Percentiles rank a stretch among this genome's conserved stretches.
Evolutionary conservation across 495 filamentous ascomycete genomes (phyloP).

Genomic region (Talaromyces liani): DNA sequence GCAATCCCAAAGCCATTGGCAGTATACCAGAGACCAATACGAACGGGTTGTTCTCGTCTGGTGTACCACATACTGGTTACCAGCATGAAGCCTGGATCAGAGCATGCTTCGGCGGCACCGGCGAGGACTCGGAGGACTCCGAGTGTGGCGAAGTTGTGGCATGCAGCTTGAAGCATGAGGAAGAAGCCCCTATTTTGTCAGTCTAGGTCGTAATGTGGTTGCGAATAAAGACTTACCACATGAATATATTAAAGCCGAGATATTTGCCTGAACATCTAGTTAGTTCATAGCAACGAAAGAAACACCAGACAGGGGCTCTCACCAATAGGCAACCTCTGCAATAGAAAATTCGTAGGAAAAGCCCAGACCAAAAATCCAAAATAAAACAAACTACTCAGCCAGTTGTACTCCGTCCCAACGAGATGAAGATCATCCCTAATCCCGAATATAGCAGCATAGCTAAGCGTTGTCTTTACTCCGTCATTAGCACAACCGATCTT

Average conservation of each 20-base stretch:
- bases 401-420: constrained; percentile 36
- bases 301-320: neutral
- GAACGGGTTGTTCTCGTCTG: constrained; percentile 48
- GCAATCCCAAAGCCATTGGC: constrained; percentile 53
- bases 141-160: constrained; percentile 45
- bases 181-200: constrained; percentile 31
- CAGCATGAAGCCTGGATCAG: constrained; percentile 30
- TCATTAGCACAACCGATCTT: constrained; percentile 28
- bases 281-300: neutral
- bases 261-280: constrained; percentile 35
- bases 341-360: constrained; percentile 45
- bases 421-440: constrained; percentile 42
- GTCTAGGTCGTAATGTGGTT: neutral
- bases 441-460: constrained; percentile 53
- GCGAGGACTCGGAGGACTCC: constrained; percentile 47
- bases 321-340: constrained; percentile 48
- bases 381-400: constrained; percentile 42
- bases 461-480: constrained; percentile 48
- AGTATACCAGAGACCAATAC: constrained; percentile 54
- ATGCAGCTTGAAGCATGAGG: constrained; percentile 48
- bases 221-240: constrained; percentile 30
- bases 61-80: constrained; percentile 46
- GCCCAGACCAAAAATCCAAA: constrained; percentile 52
- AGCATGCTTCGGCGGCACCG: constrained; percentile 50
- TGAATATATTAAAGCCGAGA: constrained; percentile 50